These are phyloP conservation scores for Crithidia brevicula DNA, from an alignment of 208 protist species.

Conservation along the genomic window DNA sequence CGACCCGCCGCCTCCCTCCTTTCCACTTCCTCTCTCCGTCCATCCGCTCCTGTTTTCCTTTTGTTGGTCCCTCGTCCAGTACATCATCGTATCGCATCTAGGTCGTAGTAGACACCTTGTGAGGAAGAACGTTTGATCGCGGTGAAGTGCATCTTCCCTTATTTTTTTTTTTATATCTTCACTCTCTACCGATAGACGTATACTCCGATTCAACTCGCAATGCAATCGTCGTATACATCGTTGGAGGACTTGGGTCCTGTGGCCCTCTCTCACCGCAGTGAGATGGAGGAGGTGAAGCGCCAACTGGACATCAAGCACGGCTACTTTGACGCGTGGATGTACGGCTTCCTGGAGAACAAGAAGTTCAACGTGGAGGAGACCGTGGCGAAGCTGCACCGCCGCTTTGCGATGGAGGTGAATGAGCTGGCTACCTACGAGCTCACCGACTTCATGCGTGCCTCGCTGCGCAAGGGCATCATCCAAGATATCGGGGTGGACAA, in stretches of 20 bases:
- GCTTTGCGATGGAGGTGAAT: slow-evolving; percentile 61
- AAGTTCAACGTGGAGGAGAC: slow-evolving; percentile 77
- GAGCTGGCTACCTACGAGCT: slow-evolving; percentile 62
- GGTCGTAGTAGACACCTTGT: too few species aligned
- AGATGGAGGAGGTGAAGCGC: slow-evolving; percentile 66
- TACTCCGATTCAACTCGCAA: too few species aligned
- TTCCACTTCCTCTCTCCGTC: too few species aligned
- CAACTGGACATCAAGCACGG: slow-evolving; percentile 50
- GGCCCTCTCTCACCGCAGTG: slow-evolving; percentile 51
- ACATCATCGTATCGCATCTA: too few species aligned
- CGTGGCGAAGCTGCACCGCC: slow-evolving; percentile 67
- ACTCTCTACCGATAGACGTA: too few species aligned
- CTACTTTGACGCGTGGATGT: slow-evolving; percentile 75
- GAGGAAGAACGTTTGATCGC: too few species aligned
- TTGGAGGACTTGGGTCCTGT: slow-evolving; percentile 60
- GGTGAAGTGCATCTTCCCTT: too few species aligned
- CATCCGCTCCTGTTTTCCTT: too few species aligned
- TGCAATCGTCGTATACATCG: slow-evolving; percentile 36
- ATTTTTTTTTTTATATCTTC: background rate
- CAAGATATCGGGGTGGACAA: slow-evolving; percentile 68
- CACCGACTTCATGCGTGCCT: slow-evolving; percentile 61
- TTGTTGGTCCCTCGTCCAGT: background rate
- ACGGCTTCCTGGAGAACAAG: slow-evolving; percentile 84
- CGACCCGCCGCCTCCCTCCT: too few species aligned
- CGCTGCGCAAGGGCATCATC: slow-evolving; percentile 61